These are phyloP conservation scores for Metschnikowia kunwiensis DNA, from an alignment of 805 yeast genomes.

Conservation along the genomic window DNA sequence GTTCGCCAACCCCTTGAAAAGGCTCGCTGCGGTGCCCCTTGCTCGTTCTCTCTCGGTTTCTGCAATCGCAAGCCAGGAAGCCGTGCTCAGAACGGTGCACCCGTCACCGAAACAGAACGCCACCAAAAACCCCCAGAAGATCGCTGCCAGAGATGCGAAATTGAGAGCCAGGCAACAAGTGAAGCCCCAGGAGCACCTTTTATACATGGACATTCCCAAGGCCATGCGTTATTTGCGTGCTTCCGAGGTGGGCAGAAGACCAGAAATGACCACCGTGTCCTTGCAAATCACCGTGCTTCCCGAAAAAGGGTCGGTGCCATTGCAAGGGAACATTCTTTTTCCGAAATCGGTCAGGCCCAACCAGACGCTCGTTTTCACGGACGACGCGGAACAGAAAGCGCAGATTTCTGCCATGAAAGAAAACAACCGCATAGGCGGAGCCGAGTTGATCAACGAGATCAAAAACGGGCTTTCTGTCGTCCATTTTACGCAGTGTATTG, in stretches of 20 bases:
- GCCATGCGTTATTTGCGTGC: conserved; percentile 84
- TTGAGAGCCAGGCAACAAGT: conserved; percentile 14
- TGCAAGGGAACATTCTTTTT: conserved; percentile 67
- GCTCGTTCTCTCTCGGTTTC: conserved; percentile 8
- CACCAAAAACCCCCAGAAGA: conserved; percentile 15
- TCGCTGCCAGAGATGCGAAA: conserved; percentile 14
- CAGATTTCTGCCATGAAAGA: conserved; percentile 61
- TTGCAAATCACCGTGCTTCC: conserved; percentile 62
- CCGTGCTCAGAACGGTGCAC: conserved; percentile 8
- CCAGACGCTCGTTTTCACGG: conserved; percentile 66
- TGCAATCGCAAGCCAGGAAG: conserved; percentile 3
- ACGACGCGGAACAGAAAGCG: conserved; percentile 48
- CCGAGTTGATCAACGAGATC: conserved; percentile 63
- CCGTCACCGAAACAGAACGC: conserved; percentile 20
- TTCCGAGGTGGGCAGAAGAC: conserved; percentile 83
- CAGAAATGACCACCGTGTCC: conserved; percentile 61
- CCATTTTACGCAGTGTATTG: conserved; percentile 68
- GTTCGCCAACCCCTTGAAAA: conserved; percentile 6
- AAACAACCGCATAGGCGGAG: conserved; percentile 58
- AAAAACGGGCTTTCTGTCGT: conserved; percentile 46
- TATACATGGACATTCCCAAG: conserved; percentile 65
- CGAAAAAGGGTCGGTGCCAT: conserved; percentile 73
- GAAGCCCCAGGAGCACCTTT: conserved; percentile 50
- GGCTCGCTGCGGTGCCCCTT: conserved; percentile 3
- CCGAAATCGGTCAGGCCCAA: conserved; percentile 71